phyloP scores from a whole-genome alignment of 257 asterid genomes.

The Linderniella brevidens region DNA sequence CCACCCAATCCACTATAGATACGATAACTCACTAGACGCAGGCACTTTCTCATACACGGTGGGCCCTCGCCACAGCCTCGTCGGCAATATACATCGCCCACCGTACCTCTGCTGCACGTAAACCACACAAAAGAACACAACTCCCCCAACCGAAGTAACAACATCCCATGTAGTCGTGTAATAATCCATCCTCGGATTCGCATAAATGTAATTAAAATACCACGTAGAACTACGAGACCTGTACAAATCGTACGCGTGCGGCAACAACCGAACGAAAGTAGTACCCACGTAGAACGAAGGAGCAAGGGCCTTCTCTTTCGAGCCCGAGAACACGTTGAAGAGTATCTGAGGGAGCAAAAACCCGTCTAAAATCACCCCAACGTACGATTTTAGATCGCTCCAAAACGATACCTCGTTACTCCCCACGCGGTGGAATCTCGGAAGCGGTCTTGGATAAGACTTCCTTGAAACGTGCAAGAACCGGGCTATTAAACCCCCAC shows the following conservation, averaged over 20 bases:
- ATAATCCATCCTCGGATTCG: conserved; percentile 65
- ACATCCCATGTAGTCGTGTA: conserved; percentile 82
- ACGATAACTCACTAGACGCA: conserved; percentile 5
- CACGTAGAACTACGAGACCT: conserved; percentile 35
- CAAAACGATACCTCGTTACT: conserved; percentile 24
- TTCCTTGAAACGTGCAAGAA: conserved; percentile 32
- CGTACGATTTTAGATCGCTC: conserved; percentile 60
- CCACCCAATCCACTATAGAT: neutral
- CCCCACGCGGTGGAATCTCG: conserved; percentile 4
- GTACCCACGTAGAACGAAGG: conserved; percentile 53
- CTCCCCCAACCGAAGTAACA: conserved; percentile 37
- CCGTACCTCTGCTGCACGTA: conserved; percentile 81
- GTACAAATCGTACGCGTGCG: conserved; percentile 71
- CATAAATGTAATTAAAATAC: conserved; percentile 41
- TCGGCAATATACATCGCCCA: conserved; percentile 50
- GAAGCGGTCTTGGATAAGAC: conserved; percentile 17
- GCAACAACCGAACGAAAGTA: conserved; percentile 54
- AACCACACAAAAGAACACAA: conserved; percentile 27
- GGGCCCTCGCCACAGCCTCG: conserved; percentile 25
- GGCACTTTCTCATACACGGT: conserved; percentile 65
- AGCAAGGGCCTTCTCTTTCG: conserved; percentile 44
- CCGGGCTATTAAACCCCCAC: conserved; percentile 61
- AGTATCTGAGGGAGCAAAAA: conserved; percentile 72
- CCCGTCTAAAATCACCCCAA: conserved; percentile 59
- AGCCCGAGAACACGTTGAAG: conserved; percentile 38